A percentile compares a stretch with the other conserved stretches of the same genome.
Evolutionary conservation across 495 filamentous ascomycete genomes (phyloP).

Genomic region (Aspergillus kassunensis): DNA sequence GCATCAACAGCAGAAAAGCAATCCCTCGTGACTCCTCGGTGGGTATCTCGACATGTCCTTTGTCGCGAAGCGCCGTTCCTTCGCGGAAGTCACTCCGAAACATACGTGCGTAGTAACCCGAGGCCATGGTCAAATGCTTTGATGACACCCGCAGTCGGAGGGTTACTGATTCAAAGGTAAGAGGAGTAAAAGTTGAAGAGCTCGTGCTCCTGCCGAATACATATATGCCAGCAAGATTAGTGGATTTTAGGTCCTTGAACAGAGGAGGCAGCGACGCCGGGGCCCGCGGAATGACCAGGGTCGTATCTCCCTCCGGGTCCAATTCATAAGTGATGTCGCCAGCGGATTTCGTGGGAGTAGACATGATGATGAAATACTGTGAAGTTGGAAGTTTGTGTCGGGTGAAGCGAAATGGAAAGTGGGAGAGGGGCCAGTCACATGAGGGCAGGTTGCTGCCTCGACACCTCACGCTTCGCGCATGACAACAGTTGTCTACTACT

Average conservation of each 20-base stretch:
- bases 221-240: background rate
- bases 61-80: background rate
- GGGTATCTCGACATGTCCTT: background rate
- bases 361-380: no score
- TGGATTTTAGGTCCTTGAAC: background rate
- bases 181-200: no score
- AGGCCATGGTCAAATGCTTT: conserved; percentile 2
- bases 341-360: no score
- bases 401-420: no score
- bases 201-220: no score
- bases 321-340: background rate
- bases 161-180: background rate
- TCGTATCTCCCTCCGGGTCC: background rate
- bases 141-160: conserved; percentile 1
- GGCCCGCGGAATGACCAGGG: background rate
- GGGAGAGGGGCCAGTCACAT: no score
- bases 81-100: background rate
- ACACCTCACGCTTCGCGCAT: no score
- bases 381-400: no score
- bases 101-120: conserved; percentile 1
- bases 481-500: no score
- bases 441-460: no score
- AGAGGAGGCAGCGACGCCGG: background rate
- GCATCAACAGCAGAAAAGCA: background rate
- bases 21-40: background rate